These are phyloP conservation scores for Porphyrellus cyaneotinctus DNA, from an alignment of 768 basidiomycete genomes.

Conservation along the genomic window DNA sequence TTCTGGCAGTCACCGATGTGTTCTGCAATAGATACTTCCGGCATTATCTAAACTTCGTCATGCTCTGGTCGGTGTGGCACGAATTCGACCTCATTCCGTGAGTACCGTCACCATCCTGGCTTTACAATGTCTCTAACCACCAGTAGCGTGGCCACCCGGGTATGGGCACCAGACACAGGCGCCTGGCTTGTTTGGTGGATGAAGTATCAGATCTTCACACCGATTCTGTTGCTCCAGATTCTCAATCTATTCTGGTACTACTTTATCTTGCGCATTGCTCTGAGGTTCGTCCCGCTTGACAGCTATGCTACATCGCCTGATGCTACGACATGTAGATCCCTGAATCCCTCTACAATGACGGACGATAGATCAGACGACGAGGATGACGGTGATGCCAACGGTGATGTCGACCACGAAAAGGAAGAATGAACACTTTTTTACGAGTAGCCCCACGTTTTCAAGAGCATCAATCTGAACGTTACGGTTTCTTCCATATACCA, in stretches of 20 bases:
- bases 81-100: slow-evolving; percentile 77
- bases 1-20: background rate
- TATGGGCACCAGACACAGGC: slow-evolving; percentile 60
- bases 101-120: slow-evolving; percentile 26
- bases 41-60: slow-evolving; percentile 82
- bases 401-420: slow-evolving; percentile 26
- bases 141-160: slow-evolving; percentile 47
- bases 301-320: slow-evolving; percentile 6
- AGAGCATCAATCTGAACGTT: slow-evolving; percentile 1
- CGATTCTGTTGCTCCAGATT: slow-evolving; percentile 69
- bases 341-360: slow-evolving; percentile 42
- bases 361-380: slow-evolving; percentile 86
- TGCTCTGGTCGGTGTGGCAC: slow-evolving; percentile 83
- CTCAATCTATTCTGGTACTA: slow-evolving; percentile 95
- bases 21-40: slow-evolving; percentile 72
- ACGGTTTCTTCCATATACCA: slow-evolving; percentile 6
- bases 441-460: background rate
- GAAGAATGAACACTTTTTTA: slow-evolving; percentile 25
- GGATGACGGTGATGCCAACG: slow-evolving; percentile 41
- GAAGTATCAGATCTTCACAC: slow-evolving; percentile 73
- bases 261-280: slow-evolving; percentile 73
- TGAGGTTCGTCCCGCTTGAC: slow-evolving; percentile 48
- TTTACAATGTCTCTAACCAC: slow-evolving; percentile 2
- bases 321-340: slow-evolving; percentile 39
- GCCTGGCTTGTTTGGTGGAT: slow-evolving; percentile 76